These are phyloP conservation scores for Ganoderma boninense DNA, from an alignment of 1,284 basidiomycete species.

Conservation along the genomic window DNA sequence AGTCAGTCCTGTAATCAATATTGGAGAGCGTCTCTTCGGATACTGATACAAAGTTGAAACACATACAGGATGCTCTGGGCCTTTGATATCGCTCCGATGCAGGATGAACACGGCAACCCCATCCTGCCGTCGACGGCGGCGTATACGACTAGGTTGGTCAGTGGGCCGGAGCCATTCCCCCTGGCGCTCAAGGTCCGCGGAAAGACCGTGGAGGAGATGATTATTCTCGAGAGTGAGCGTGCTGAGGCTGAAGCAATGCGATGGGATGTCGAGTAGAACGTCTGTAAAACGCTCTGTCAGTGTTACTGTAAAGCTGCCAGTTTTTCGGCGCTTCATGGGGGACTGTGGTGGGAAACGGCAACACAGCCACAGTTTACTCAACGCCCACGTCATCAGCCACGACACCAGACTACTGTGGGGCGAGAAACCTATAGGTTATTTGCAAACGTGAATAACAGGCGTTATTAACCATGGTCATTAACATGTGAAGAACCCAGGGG, in stretches of 20 bases:
- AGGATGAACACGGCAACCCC: not conserved
- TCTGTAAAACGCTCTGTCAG: too few relatives aligned
- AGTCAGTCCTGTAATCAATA: not conserved
- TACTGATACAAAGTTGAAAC: not conserved
- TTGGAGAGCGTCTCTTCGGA: not conserved
- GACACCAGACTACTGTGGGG: too few relatives aligned
- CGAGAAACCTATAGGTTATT: too few relatives aligned
- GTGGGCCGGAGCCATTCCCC: not conserved
- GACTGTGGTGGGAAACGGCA: not conserved
- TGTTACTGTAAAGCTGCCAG: too few relatives aligned
- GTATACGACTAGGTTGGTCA: not conserved
- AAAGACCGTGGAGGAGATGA: not conserved
- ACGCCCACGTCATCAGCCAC: slow-evolving; percentile 1
- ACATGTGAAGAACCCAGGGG: too few relatives aligned
- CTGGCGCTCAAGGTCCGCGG: not conserved
- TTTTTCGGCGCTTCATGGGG: too few relatives aligned
- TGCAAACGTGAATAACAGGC: too few relatives aligned
- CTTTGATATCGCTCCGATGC: not conserved
- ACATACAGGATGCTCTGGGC: not conserved
- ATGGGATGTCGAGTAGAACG: not conserved
- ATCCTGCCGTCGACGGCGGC: not conserved
- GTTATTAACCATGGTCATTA: too few relatives aligned
- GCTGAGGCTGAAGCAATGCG: not conserved
- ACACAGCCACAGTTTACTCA: not conserved
- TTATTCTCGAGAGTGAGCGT: not conserved